A percentile compares a stretch with the other conserved stretches of the same genome.
Conservation (phyloP, 2,329 filamentous ascomycete genomes). For the Septoria petroselini region DNA sequence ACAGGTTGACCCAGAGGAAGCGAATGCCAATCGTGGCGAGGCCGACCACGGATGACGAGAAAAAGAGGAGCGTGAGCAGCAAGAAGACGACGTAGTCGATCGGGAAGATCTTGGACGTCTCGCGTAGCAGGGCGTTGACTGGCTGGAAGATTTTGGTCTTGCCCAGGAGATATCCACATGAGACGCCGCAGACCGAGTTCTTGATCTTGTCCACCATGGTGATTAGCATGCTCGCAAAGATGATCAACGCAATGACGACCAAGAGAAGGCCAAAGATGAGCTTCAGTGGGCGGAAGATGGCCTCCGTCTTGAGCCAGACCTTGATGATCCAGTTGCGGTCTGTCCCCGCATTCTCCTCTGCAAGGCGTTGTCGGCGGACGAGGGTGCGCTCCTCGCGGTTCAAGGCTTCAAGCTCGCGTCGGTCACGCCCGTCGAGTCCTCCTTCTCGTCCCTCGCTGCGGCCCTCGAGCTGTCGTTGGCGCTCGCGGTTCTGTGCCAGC, state of each 20-base stretch:
- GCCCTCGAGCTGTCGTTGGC: conserved; percentile 85
- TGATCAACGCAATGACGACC: conserved; percentile 67
- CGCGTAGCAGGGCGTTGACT: conserved; percentile 82
- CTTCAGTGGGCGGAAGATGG: conserved; percentile 82
- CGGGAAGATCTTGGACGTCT: conserved; percentile 79
- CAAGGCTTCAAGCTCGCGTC: conserved; percentile 81
- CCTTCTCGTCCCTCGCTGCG: conserved; percentile 73
- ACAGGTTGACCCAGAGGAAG: conserved; percentile 92
- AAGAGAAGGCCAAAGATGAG: conserved; percentile 78
- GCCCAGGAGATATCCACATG: conserved; percentile 88
- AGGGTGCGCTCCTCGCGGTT: conserved; percentile 89
- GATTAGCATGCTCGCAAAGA: conserved; percentile 91
- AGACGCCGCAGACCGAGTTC: conserved; percentile 86
- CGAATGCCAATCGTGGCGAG: conserved; percentile 86
- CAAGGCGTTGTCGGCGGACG: conserved; percentile 81
- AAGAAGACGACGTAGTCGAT: conserved; percentile 90
- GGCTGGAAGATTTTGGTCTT: conserved; percentile 92
- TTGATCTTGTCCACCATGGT: conserved; percentile 94
- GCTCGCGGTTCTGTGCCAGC: conserved; percentile 82
- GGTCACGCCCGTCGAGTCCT: conserved; percentile 77
- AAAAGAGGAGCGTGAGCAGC: conserved; percentile 79
- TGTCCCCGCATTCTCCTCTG: conserved; percentile 75
- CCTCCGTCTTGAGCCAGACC: conserved; percentile 75
- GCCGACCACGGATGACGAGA: conserved; percentile 81
- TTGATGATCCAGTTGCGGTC: conserved; percentile 70